phyloP scores from a whole-genome alignment of 202 grass and related monocot species.

The Eragrostis tef region DNA sequence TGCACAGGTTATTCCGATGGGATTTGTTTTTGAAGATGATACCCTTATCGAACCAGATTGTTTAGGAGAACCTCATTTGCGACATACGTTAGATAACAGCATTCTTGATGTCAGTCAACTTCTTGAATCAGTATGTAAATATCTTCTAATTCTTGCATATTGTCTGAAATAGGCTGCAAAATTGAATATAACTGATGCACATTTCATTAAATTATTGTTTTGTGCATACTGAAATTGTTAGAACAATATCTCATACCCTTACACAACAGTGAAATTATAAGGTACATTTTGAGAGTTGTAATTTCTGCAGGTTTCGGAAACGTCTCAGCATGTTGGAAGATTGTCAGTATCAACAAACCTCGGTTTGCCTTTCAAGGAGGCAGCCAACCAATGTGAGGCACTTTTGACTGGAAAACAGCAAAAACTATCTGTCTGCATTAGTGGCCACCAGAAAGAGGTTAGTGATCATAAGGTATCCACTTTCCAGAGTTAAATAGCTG shows the following conservation, averaged over 20 bases:
- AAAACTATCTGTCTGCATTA: slow-evolving; percentile 69
- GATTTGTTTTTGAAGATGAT: slow-evolving; percentile 80
- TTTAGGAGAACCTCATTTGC: slow-evolving; percentile 49
- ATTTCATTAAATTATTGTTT: not conserved
- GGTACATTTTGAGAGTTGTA: slow-evolving; percentile 20
- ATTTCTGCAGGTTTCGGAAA: slow-evolving; percentile 61
- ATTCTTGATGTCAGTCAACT: slow-evolving; percentile 74
- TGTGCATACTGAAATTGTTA: slow-evolving; percentile 4
- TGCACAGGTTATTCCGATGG: slow-evolving; percentile 70
- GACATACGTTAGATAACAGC: slow-evolving; percentile 42
- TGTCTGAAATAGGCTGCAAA: slow-evolving; percentile 28
- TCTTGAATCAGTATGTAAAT: slow-evolving; percentile 73
- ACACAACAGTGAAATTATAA: not conserved
- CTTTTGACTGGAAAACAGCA: slow-evolving; percentile 71
- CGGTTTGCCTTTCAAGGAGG: slow-evolving; percentile 72
- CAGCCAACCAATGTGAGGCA: slow-evolving; percentile 76
- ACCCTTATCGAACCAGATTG: slow-evolving; percentile 63
- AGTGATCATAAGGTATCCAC: slow-evolving; percentile 39
- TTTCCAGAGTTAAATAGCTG: slow-evolving; percentile 33
- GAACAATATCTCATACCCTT: not conserved
- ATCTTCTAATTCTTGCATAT: slow-evolving; percentile 16
- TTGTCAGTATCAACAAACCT: slow-evolving; percentile 70
- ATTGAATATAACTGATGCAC: not conserved
- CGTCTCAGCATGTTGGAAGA: slow-evolving; percentile 66
- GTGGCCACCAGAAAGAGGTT: slow-evolving; percentile 51